Conservation (phyloP, 73 alveolate genomes). For the Paramecium octaurelia region DNA sequence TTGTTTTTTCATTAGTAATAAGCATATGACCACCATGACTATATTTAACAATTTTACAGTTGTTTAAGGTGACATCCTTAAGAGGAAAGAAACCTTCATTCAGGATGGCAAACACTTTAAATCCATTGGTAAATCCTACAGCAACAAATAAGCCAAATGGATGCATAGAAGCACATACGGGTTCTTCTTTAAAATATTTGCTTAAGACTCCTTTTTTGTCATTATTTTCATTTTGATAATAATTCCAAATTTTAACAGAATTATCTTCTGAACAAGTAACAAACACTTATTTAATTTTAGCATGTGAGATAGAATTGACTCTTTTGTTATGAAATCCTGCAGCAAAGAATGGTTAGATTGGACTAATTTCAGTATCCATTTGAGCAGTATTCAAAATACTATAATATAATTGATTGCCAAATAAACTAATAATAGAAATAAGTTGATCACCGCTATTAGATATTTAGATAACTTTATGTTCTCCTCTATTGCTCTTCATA, state of each 20-base stretch:
- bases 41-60: slow-evolving; percentile 52
- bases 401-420: slow-evolving; percentile 28
- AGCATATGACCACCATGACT: slow-evolving; percentile 61
- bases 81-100: slow-evolving; percentile 57
- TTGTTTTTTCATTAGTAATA: slow-evolving; percentile 52
- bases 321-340: slow-evolving; percentile 63
- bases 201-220: slow-evolving; percentile 47
- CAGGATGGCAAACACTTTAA: slow-evolving; percentile 56
- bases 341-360: slow-evolving; percentile 54
- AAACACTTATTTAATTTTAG: slow-evolving; percentile 46
- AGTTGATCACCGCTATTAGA: slow-evolving; percentile 53
- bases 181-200: slow-evolving; percentile 61
- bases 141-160: slow-evolving; percentile 64
- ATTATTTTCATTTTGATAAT: slow-evolving; percentile 48
- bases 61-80: slow-evolving; percentile 44
- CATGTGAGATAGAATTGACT: slow-evolving; percentile 50
- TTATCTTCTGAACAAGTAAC: slow-evolving; percentile 64
- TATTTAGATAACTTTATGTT: slow-evolving; percentile 45
- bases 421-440: slow-evolving; percentile 40
- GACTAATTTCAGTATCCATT: slow-evolving; percentile 53
- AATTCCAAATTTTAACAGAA: slow-evolving; percentile 62
- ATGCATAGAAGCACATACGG: slow-evolving; percentile 56
- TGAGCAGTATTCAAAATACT: slow-evolving; percentile 21
- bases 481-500: slow-evolving; percentile 58
- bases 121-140: slow-evolving; percentile 62